Conservation (phyloP, 768 basidiomycete species). For the Amanita thiersii region DNA sequence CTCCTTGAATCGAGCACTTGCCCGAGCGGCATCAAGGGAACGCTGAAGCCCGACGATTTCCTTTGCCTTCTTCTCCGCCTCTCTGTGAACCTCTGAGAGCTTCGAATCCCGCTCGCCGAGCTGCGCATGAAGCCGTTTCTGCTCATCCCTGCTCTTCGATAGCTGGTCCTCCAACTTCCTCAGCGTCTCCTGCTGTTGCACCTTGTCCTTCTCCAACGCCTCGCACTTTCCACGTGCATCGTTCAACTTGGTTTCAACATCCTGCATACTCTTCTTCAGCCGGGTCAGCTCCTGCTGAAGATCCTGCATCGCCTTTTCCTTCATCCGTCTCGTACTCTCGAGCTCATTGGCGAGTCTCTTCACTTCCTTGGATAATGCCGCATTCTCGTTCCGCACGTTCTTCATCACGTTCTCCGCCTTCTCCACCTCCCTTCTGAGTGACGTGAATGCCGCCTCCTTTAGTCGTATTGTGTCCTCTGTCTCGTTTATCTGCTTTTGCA, state of each 20-base stretch:
- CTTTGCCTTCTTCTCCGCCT: slow-evolving; percentile 8
- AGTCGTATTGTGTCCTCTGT: not conserved
- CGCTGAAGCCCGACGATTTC: slow-evolving; percentile 10
- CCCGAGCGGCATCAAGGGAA: slow-evolving; percentile 11
- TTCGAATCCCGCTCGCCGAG: slow-evolving; percentile 6
- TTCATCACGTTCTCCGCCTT: not conserved
- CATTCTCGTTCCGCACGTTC: not conserved
- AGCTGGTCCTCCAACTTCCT: slow-evolving; percentile 3
- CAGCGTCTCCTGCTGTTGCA: slow-evolving; percentile 1
- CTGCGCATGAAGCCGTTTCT: not conserved
- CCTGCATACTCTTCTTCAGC: not conserved
- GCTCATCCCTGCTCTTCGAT: slow-evolving; percentile 2
- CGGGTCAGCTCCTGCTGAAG: not conserved
- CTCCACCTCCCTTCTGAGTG: not conserved
- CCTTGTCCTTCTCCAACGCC: slow-evolving; percentile 4
- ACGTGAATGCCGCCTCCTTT: not conserved
- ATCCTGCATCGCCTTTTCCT: not conserved
- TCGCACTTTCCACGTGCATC: not conserved
- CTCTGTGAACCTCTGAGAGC: not conserved
- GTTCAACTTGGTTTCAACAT: not conserved
- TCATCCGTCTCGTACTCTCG: not conserved
- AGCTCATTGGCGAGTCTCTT: not conserved
- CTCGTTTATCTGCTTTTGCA: not conserved
- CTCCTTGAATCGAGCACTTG: slow-evolving; percentile 12
- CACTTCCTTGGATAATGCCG: not conserved